Evolutionary conservation across 345 rosid genomes (phyloP).

Genomic region (Leavenworthia alabamica): DNA sequence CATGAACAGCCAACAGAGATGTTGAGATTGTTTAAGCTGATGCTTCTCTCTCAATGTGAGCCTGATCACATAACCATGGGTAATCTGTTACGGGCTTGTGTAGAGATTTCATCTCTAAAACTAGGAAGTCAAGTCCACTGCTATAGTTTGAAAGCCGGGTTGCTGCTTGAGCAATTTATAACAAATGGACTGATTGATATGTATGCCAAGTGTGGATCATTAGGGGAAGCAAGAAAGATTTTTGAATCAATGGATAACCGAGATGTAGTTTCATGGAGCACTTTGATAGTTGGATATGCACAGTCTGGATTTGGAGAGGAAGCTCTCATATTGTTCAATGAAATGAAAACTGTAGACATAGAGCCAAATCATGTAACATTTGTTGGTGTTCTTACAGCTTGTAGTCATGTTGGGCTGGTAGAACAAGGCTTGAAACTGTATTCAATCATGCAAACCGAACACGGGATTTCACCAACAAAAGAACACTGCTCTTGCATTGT

Average conservation of each 20-base stretch:
- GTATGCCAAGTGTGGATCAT: slow-evolving; percentile 72
- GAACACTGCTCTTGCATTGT: slow-evolving; percentile 70
- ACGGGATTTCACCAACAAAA: slow-evolving; percentile 42
- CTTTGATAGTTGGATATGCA: slow-evolving; percentile 64
- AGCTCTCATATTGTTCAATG: slow-evolving; percentile 51
- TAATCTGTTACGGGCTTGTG: slow-evolving; percentile 48
- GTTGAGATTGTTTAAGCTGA: slow-evolving; percentile 46
- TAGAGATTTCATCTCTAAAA: slow-evolving; percentile 56
- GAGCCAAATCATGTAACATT: slow-evolving; percentile 57
- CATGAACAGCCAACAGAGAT: slow-evolving; percentile 45
- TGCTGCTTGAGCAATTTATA: slow-evolving; percentile 39
- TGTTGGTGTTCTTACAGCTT: slow-evolving; percentile 57
- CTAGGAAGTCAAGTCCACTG: slow-evolving; percentile 61
- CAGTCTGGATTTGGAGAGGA: slow-evolving; percentile 64
- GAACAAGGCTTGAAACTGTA: slow-evolving; percentile 63
- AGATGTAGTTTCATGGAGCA: slow-evolving; percentile 76
- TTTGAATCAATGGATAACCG: slow-evolving; percentile 45
- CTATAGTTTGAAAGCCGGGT: slow-evolving; percentile 43
- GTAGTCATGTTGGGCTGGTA: slow-evolving; percentile 68
- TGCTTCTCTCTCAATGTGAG: slow-evolving; percentile 42
- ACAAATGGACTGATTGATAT: slow-evolving; percentile 59
- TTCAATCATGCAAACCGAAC: slow-evolving; percentile 43
- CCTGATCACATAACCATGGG: slow-evolving; percentile 53
- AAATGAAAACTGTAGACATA: slow-evolving; percentile 44
- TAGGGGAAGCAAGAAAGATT: slow-evolving; percentile 38